Percentiles rank a stretch among this genome's conserved stretches.
These are phyloP conservation scores for Scenedesmus sp. DNA, from an alignment of 163 green algal genomes.

Conservation along the genomic window DNA sequence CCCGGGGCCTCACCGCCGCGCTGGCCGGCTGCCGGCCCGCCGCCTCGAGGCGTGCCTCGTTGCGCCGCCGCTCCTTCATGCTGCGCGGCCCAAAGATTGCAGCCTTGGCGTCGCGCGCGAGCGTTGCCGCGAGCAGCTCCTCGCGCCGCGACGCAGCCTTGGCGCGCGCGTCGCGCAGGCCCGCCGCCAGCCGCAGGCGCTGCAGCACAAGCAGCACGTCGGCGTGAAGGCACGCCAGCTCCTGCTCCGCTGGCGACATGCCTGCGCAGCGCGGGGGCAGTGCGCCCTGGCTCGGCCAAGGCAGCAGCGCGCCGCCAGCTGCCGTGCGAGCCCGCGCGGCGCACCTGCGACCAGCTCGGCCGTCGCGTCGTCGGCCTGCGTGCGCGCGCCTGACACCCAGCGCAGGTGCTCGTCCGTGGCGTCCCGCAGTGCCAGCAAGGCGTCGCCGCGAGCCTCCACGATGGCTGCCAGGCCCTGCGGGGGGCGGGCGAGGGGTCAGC, in stretches of 20 bases:
- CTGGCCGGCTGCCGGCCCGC: constrained; percentile 45
- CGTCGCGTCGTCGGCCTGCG: constrained; percentile 53
- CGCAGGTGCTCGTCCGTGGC: constrained; percentile 59
- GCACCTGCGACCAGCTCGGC: constrained; percentile 52
- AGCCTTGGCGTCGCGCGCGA: constrained; percentile 46
- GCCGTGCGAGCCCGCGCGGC: background rate
- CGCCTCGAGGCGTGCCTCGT: constrained; percentile 43
- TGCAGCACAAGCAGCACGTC: constrained; percentile 63
- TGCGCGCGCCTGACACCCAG: constrained; percentile 65
- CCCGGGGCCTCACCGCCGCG: constrained; percentile 38
- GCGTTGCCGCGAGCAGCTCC: constrained; percentile 10
- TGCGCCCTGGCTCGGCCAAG: background rate
- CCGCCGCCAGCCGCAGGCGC: constrained; percentile 64
- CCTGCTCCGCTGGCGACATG: constrained; percentile 65
- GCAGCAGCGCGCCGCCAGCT: background rate
- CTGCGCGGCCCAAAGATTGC: constrained; percentile 64
- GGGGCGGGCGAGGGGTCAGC: too few relatives aligned
- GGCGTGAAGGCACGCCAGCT: constrained; percentile 70
- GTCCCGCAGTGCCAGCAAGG: constrained; percentile 27
- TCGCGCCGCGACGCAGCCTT: constrained; percentile 34
- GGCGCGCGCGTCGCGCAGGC: constrained; percentile 56
- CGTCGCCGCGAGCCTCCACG: constrained; percentile 27
- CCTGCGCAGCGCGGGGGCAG: constrained; percentile 40
- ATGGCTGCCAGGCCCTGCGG: constrained; percentile 37
- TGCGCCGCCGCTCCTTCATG: constrained; percentile 49